Conservation (phyloP, 164 flowering plant species). For the Berberis thunbergii region DNA sequence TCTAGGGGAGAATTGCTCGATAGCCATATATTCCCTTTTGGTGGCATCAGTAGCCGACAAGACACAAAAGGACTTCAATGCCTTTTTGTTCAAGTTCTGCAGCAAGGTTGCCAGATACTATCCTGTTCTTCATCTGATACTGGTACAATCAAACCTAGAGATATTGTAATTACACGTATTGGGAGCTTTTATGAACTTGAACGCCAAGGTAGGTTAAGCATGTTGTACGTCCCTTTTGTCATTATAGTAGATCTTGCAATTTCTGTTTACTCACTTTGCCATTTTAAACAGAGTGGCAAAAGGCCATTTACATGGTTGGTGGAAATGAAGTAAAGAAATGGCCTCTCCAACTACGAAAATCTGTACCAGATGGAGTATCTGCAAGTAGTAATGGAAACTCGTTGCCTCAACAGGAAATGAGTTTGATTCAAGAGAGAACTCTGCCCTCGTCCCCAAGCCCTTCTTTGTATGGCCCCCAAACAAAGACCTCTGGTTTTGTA, state of each 20-base stretch:
- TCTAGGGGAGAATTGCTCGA: slow-evolving; percentile 95
- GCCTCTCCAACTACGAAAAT: slow-evolving; percentile 78
- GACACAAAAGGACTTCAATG: slow-evolving; percentile 94
- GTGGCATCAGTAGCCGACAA: slow-evolving; percentile 94
- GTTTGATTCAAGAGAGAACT: slow-evolving; percentile 74
- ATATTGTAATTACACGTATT: slow-evolving; percentile 85
- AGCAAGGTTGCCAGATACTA: slow-evolving; percentile 87
- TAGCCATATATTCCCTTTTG: slow-evolving; percentile 92
- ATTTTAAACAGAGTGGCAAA: slow-evolving; percentile 82
- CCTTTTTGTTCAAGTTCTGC: slow-evolving; percentile 83
- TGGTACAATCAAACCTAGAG: slow-evolving; percentile 62
- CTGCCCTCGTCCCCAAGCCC: slow-evolving; percentile 80
- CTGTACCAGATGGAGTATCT: slow-evolving; percentile 64
- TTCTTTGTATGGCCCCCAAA: slow-evolving; percentile 54
- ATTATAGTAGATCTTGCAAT: not conserved
- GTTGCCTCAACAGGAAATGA: slow-evolving; percentile 78
- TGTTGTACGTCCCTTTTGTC: not conserved
- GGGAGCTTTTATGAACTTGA: slow-evolving; percentile 95
- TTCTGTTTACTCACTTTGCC: not conserved
- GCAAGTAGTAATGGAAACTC: slow-evolving; percentile 54
- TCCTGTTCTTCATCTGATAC: slow-evolving; percentile 53
- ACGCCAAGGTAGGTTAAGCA: slow-evolving; percentile 55
- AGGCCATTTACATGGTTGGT: slow-evolving; percentile 78
- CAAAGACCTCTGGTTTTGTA: slow-evolving; percentile 61
- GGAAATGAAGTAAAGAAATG: slow-evolving; percentile 91